Evolutionary conservation across 805 yeast species (phyloP), one percentile per base, ranked within the genome.

Genomic region (Candida multigemmis): DNA sequence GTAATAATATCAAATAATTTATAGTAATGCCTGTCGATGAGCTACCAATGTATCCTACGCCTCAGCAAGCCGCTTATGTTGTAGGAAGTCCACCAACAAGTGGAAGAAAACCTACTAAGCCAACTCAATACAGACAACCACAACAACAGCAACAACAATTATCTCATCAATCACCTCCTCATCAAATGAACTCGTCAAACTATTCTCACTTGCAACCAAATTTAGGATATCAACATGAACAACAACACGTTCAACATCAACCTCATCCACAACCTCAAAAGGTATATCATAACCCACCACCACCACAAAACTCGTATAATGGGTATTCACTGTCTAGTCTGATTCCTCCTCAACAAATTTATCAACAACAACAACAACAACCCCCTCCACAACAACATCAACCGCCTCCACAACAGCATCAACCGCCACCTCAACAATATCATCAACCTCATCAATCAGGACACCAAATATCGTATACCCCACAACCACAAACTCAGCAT

Each of bases 41-140:
- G 19, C 46, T 62, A 37, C 69, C 69, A 13, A 40, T 50, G 41
- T 60, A 58, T 38, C 69, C 68, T 5, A 62, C 69, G 14, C 69
- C 68, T 2, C 60, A 52, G 27, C 66, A 62, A 43, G 65, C 64
- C 5, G 46, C 62, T 3, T 50, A 55, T 32, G 46, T 42, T 11
- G 46, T 44, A 14, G 48, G 40, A 21, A 34, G 30, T 6, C 30
- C 28, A 4, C 16, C 16, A 12, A 15, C 31, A 14, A 21, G 30
- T 12, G 12, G 25, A 12, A 24, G 36, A 16, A 29, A 33, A 22
- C 28, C 19, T 4, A 9, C 27, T 4, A 12, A 9, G 10, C 12
- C 23, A 7, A 9, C 14, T n/a, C 21, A 27, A 14, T 27, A 28
- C 5, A 34, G 22, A 19, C 36, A 38, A 13, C 26, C 32, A 5